These are phyloP conservation scores for Edaphochlamys debaryana DNA, from an alignment of 139 green algal genomes.

Conservation along the genomic window DNA sequence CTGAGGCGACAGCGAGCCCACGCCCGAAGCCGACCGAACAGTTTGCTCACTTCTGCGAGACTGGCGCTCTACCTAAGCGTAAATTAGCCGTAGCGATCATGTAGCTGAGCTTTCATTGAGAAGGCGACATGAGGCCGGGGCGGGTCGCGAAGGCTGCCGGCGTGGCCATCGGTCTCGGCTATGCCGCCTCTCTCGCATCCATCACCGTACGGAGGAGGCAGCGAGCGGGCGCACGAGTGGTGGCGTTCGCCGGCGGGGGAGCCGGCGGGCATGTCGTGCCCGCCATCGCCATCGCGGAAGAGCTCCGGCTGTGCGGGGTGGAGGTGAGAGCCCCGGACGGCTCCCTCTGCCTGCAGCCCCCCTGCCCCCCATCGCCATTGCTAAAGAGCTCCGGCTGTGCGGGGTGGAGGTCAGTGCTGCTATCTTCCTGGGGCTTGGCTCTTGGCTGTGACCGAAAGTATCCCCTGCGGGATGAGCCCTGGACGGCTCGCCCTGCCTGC, in stretches of 20 bases:
- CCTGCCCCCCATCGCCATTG: constrained; percentile 11
- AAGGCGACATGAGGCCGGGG: background rate
- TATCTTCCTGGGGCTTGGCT: too few relatives aligned
- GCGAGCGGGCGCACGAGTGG: background rate
- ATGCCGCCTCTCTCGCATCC: background rate
- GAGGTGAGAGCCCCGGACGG: background rate
- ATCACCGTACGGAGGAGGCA: background rate
- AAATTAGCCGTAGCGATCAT: too few relatives aligned
- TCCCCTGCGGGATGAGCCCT: too few relatives aligned
- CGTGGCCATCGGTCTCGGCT: background rate
- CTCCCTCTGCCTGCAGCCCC: too few relatives aligned
- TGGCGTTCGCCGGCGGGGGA: background rate
- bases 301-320: background rate
- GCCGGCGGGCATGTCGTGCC: background rate
- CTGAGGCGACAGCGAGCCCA: too few relatives aligned
- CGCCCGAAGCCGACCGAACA: too few relatives aligned
- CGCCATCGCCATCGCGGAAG: constrained; percentile 2
- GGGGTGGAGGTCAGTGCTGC: constrained; percentile 18
- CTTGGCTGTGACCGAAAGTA: too few relatives aligned
- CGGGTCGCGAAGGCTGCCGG: background rate
- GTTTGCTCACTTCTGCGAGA: too few relatives aligned
- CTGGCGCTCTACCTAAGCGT: too few relatives aligned
- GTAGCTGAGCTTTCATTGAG: too few relatives aligned
- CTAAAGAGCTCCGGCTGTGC: background rate
- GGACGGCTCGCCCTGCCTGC: too few relatives aligned